Evolutionary conservation across 2,329 filamentous ascomycete species (phyloP).

Genomic region (Penicillium frequentans): DNA sequence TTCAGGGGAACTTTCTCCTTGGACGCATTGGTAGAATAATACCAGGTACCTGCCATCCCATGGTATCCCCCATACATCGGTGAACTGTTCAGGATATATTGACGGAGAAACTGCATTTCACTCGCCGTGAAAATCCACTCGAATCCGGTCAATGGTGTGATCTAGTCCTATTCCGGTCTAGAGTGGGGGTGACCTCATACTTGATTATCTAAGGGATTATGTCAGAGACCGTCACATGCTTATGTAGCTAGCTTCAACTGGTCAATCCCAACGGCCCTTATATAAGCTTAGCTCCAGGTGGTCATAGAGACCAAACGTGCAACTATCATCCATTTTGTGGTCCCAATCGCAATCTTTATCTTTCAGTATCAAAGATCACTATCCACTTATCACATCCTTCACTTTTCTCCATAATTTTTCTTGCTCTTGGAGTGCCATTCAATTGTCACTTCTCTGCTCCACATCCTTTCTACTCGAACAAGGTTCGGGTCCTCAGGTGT

Average conservation of each 20-base stretch:
- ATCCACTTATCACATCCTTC: neutral
- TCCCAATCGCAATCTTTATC: neutral
- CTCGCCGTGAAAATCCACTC: constrained; percentile 16
- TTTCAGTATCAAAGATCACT: neutral
- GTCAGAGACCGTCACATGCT: neutral
- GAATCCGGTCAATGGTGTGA: constrained; percentile 17
- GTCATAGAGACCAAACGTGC: neutral
- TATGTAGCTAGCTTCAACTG: neutral
- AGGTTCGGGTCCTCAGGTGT: constrained; percentile 25
- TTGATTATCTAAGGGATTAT: neutral
- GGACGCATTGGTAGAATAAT: neutral
- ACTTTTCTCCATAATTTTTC: neutral
- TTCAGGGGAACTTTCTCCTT: neutral
- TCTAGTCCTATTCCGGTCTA: constrained; percentile 26
- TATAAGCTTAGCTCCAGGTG: neutral
- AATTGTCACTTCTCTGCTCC: neutral
- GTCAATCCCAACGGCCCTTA: neutral
- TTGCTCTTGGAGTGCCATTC: neutral
- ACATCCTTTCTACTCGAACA: neutral
- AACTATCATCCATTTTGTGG: neutral
- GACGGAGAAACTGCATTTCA: constrained; percentile 19
- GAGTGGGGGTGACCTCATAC: constrained; percentile 30
- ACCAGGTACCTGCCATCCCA: neutral
- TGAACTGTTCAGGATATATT: constrained; percentile 24
- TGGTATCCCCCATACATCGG: constrained; percentile 21